Evolutionary conservation across 805 yeast species (phyloP).

Genomic region (Nakazawaea sp.): DNA sequence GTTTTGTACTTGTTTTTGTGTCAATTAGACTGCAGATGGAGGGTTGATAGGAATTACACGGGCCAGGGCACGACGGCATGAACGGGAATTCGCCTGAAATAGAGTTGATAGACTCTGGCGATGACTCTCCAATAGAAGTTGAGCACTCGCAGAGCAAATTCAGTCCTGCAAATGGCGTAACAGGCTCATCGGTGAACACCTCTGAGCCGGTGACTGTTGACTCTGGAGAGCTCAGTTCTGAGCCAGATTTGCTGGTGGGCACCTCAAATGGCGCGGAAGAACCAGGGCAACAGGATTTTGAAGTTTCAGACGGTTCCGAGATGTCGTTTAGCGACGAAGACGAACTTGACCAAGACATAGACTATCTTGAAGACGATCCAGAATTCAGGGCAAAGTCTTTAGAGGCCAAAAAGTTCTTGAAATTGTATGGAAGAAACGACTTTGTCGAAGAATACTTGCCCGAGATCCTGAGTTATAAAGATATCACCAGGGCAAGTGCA

Average conservation of each 20-base stretch:
- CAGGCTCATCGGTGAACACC: too few species aligned
- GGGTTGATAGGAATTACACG: too few species aligned
- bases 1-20: too few species aligned
- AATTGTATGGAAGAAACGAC: constrained; percentile 47
- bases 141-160: background rate
- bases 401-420: constrained; percentile 46
- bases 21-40: too few species aligned
- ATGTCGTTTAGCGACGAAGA: constrained; percentile 3
- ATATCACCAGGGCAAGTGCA: constrained; percentile 48
- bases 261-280: background rate
- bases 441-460: constrained; percentile 63
- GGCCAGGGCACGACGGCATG: background rate
- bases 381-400: constrained; percentile 33
- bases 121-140: background rate
- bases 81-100: background rate
- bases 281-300: background rate
- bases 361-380: background rate
- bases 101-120: background rate
- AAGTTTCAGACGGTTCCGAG: background rate
- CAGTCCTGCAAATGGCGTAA: background rate
- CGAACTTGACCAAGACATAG: constrained; percentile 6
- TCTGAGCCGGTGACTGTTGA: background rate
- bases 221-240: background rate
- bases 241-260: background rate
- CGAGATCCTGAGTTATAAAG: constrained; percentile 48